phyloP scores from a whole-genome alignment of 2,329 filamentous ascomycete species.

The Orbilia ellipsospora region DNA sequence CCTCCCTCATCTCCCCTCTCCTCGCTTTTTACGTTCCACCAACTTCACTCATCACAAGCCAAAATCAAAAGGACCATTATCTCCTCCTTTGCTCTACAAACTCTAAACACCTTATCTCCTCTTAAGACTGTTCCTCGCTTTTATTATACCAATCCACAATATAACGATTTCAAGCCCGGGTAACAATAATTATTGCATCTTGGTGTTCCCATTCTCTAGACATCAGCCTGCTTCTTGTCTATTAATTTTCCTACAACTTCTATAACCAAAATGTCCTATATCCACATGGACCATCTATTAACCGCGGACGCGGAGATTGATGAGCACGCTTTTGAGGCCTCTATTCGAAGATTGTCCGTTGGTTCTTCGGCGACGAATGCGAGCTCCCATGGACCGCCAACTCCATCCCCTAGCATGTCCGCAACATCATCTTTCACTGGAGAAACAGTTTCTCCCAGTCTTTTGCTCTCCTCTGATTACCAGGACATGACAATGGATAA shows the following conservation, averaged over 20 bases:
- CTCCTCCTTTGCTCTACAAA: conserved; percentile 32
- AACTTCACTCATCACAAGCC: conserved; percentile 50
- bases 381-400: conserved; percentile 48
- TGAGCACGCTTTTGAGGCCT: conserved; percentile 44
- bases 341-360: conserved; percentile 50
- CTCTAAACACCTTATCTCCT: conserved; percentile 49
- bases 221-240: conserved; percentile 2
- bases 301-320: conserved; percentile 50
- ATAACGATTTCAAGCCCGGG: conserved; percentile 12
- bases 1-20: conserved; percentile 53
- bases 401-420: conserved; percentile 48
- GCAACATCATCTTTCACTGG: conserved; percentile 44
- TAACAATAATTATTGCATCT: conserved; percentile 13
- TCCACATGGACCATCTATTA: conserved; percentile 53
- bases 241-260: neutral
- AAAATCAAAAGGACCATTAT: conserved; percentile 31
- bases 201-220: conserved; percentile 45
- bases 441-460: conserved; percentile 49
- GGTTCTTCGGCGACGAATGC: conserved; percentile 49
- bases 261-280: conserved; percentile 48
- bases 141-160: conserved; percentile 31
- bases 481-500: conserved; percentile 50
- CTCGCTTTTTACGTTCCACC: conserved; percentile 50
- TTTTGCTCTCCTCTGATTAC: conserved; percentile 48
- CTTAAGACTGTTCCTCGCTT: conserved; percentile 8